Percentiles rank a stretch among this genome's conserved stretches.
phyloP scores from a whole-genome alignment of 257 asterid species.

The Solanum etuberosum region DNA sequence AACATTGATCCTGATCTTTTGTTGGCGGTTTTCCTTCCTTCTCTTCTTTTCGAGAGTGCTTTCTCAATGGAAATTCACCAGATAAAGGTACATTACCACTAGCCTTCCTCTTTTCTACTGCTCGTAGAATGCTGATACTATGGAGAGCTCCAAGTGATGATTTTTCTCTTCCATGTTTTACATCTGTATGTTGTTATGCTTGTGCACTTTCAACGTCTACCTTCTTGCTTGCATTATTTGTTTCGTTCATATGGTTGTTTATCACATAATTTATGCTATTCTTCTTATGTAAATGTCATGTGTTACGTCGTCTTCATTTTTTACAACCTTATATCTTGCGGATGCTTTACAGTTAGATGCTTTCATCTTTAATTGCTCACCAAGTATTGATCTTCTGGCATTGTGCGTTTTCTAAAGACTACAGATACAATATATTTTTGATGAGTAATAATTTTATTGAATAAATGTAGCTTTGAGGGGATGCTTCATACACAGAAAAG shows the following conservation, averaged over 20 bases:
- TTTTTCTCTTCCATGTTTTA: not conserved
- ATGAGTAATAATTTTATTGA: not conserved
- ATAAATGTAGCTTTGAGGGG: not conserved
- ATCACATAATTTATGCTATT: not conserved
- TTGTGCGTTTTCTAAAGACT: not conserved
- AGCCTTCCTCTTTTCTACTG: not conserved
- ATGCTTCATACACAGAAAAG: not conserved
- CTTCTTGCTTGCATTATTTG: not conserved
- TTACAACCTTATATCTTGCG: not conserved
- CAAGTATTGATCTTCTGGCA: not conserved
- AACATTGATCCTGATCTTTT: slow-evolving; percentile 91
- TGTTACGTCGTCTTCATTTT: not conserved
- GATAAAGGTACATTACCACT: slow-evolving; percentile 59
- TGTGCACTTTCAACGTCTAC: not conserved
- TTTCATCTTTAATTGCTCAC: not conserved
- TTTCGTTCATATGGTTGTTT: not conserved
- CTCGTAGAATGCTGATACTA: not conserved
- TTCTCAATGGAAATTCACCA: slow-evolving; percentile 95
- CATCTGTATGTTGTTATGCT: not conserved
- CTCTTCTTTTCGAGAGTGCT: slow-evolving; percentile 95
- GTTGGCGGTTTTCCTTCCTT: slow-evolving; percentile 95
- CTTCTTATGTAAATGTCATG: not conserved
- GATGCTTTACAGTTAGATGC: not conserved
- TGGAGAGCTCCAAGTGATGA: not conserved
- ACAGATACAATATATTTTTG: not conserved